A percentile compares a stretch with the other conserved stretches of the same genome.
These are phyloP conservation scores for Arthrobotrys megalospora DNA, from an alignment of 2,329 filamentous ascomycete species.

Conservation along the genomic window DNA sequence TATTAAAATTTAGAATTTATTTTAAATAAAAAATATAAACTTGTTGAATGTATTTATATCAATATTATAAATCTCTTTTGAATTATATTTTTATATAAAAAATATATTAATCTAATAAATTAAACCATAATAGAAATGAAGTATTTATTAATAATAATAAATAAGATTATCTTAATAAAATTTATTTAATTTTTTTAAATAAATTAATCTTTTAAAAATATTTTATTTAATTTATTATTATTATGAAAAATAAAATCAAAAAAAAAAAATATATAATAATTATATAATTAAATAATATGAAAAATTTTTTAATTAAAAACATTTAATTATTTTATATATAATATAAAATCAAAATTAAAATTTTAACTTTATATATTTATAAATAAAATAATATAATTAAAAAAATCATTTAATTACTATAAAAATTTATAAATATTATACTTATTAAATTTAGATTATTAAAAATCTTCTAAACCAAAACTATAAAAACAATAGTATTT, in stretches of 20 bases:
- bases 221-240: neutral
- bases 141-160: no score
- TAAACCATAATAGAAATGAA: no score
- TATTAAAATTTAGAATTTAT: no score
- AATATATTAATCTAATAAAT: constrained; percentile 13
- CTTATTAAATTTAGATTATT: no score
- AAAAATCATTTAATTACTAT: no score
- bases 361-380: no score
- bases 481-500: constrained; percentile 5
- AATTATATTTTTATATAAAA: constrained; percentile 9
- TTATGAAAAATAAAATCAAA: no score
- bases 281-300: constrained; percentile 20
- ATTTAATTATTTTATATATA: no score
- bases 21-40: constrained; percentile 5
- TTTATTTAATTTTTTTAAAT: constrained; percentile 11
- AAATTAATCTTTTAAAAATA: constrained; percentile 7
- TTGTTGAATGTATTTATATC: constrained; percentile 7
- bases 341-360: no score
- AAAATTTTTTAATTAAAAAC: constrained; percentile 5
- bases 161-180: constrained; percentile 16
- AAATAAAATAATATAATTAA: no score
- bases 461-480: no score
- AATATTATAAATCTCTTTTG: constrained; percentile 8
- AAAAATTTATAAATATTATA: no score
- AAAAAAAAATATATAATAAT: neutral